Base-by-base conservation (phyloP, 495 filamentous ascomycete species). In the Hypomontagnella monticulosa region DNA sequence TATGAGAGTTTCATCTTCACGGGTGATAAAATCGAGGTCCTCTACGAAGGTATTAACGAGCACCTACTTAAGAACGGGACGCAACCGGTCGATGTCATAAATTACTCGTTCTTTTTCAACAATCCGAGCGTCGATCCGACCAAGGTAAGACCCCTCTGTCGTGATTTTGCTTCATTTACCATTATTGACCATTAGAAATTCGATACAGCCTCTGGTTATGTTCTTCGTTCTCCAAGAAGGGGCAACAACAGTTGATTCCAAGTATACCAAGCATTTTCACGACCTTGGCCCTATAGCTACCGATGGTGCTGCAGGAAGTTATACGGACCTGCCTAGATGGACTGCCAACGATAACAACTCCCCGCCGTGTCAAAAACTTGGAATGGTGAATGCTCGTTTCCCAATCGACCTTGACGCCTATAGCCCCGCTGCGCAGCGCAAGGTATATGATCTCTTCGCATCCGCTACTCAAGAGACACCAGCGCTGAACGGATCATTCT, bases 221-320 rank as follows among this genome's bases (percentile, higher is more conserved):
- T 75, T 83, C 63, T 82, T 75, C 19, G 74, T 84, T 38, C 76
- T 84, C 36, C 77, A 81, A 58, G 76, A 83, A 75, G 79, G 81
- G 1, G 74, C 73, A 0, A 71, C 53, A 9, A 37, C 60, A 2
- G 78, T 83, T 43, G 71, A 79, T 34, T 23, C 71, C 6, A 62
- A 32, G 8, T 80, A 81, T 49, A 79, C 77, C 0, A 33, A 70
- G 34, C 73, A 79, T 12, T 83, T 84, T 71, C 64, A 76, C 33
- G 59, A 73, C 0, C 60, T 84, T 12, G 78, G 75, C 0, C 77
- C 81, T 3, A 37, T 82, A 10, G 61, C 66, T 9, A 65, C 53
- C 15, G 30, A 63, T 5, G 42, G 67, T 10, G 12, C 58, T 8
- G 41, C 44, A 27, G 80, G 80, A 3, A 78, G 58, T 19, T 82